Base-by-base conservation (phyloP, 768 basidiomycete species). In the Xerocomellus chrysenteron region DNA sequence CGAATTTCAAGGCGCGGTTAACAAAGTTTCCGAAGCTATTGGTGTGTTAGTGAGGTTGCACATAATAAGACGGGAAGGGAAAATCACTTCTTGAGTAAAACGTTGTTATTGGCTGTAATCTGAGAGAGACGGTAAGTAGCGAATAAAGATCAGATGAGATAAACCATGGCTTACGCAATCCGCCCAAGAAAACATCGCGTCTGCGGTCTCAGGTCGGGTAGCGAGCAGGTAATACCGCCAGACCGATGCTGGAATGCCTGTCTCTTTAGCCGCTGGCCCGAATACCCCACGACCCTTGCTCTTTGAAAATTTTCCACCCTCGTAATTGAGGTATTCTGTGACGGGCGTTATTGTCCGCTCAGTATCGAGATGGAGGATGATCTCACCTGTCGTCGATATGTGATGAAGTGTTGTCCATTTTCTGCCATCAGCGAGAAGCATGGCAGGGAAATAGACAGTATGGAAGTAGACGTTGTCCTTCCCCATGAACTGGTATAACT, bases 391-490 rank as follows among this genome's bases (percentile, higher is more conserved):
- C 2, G 94, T 94, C 4, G 94, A 96, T 47, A 99, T 76, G 74
- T 97, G 94, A 71, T 96, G 90, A 4, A 98, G 80, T 70, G 76
- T 94, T 26, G 96, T 97, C 97, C 97, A 99, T 59, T 87, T 77
- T 49, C 92, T 84, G 17, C 92, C 90, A 61, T 98, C 94, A 3
- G 86, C 97, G 57, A 98, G 75, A 65, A 92, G 83, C 55, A 94
- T 86, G 4, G 92, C 87, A 30, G 97, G 96, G 78, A 87, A 99
- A 65, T 93, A 93, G 40, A 99, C 85, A 0, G 93, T 93, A 73
- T 99, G 97, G 84, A 99, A 99, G 74, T 96, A 98, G 48, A 95
- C 93, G 59, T 94, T 98, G 71, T 98, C 96, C 76, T 99, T 99
- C 69, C 97, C 97, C 97, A 99, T 99, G 80, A 99, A 99, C 73